These are phyloP conservation scores for Cenchrus purpureus DNA, from an alignment of 176 grass and related monocot genomes.

Conservation along the genomic window DNA sequence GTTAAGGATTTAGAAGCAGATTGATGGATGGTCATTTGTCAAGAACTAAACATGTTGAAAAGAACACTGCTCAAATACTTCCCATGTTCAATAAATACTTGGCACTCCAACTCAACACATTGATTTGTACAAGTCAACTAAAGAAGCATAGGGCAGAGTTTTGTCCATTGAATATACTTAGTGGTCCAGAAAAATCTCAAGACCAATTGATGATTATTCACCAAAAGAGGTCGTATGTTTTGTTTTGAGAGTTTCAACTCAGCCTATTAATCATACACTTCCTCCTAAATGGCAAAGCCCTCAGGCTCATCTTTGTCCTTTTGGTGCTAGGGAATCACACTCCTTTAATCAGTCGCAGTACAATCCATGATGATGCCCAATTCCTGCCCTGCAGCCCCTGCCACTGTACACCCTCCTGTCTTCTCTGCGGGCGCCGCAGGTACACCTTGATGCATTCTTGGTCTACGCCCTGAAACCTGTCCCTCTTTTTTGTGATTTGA, in stretches of 20 bases:
- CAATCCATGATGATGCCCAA: background rate
- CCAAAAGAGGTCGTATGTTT: background rate
- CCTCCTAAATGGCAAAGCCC: background rate
- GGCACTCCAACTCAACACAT: background rate
- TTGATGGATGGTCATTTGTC: too few species aligned
- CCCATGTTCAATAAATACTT: background rate
- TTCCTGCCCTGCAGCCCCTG: background rate
- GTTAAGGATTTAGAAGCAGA: too few species aligned
- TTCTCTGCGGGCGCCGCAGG: constrained; percentile 5
- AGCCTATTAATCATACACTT: background rate
- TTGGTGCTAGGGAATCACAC: background rate
- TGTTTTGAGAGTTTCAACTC: background rate
- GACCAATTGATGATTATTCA: background rate
- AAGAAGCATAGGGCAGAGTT: background rate
- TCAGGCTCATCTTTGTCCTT: background rate
- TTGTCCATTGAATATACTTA: background rate
- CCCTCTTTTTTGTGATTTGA: background rate
- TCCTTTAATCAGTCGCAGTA: background rate
- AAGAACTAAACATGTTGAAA: background rate
- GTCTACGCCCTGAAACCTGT: background rate
- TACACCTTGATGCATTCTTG: background rate
- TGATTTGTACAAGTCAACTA: background rate
- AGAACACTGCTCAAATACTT: background rate
- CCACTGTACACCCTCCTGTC: background rate
- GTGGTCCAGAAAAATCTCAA: background rate